Conservation (phyloP, 2,329 filamentous ascomycete genomes). For the Aureobasidium lini region DNA sequence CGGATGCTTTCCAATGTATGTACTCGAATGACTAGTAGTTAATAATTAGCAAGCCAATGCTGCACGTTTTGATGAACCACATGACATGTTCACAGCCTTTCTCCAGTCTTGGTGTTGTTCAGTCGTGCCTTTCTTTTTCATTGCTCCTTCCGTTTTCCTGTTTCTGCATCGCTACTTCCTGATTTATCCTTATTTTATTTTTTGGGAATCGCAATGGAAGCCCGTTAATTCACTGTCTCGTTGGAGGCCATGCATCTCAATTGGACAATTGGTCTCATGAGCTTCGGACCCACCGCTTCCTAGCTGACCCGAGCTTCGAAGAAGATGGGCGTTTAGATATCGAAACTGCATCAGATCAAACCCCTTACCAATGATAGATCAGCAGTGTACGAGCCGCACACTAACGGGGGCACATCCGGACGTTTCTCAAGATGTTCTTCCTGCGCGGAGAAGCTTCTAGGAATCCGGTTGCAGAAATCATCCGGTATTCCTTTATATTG, state of each 20-base stretch:
- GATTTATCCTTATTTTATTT: no score
- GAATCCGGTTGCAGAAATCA: neutral
- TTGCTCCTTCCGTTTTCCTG: no score
- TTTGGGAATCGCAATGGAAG: no score
- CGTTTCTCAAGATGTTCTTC: neutral
- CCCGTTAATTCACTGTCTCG: no score
- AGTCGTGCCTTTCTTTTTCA: no score
- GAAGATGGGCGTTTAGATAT: no score
- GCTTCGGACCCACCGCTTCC: no score
- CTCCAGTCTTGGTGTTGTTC: neutral
- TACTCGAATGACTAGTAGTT: slow-evolving; percentile 5
- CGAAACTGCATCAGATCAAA: neutral
- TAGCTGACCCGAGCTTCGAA: no score
- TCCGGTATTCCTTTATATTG: neutral
- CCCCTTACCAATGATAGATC: neutral
- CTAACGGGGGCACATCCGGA: neutral
- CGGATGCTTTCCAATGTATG: neutral
- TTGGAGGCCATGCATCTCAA: no score
- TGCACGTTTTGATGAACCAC: neutral
- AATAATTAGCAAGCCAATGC: slow-evolving; percentile 1
- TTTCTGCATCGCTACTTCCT: no score
- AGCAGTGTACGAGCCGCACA: neutral
- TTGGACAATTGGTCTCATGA: no score
- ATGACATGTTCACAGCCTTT: neutral
- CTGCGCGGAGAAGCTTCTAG: neutral